phyloP scores from a whole-genome alignment of 495 filamentous ascomycete species.

The Neurospora sp. region DNA sequence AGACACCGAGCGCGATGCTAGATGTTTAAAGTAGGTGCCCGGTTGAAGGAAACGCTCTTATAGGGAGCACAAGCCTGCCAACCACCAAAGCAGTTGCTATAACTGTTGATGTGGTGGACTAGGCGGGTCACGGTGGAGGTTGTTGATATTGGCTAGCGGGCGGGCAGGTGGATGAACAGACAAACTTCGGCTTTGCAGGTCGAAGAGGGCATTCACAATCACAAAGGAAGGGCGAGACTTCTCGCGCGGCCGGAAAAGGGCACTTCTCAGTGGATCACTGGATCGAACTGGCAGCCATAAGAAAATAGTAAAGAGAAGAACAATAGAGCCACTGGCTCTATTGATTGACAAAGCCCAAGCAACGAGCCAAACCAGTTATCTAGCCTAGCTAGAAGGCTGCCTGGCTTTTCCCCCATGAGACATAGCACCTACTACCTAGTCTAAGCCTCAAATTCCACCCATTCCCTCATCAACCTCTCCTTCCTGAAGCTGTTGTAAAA shows the following conservation, averaged over 20 bases:
- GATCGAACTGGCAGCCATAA: neutral
- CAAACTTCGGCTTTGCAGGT: neutral
- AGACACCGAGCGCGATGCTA: too few relatives aligned
- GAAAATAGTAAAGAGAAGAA: neutral
- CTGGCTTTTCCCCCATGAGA: rapidly evolving
- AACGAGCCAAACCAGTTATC: neutral
- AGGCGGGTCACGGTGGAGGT: too few relatives aligned
- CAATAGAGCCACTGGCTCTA: neutral
- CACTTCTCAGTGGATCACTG: neutral
- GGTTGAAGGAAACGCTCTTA: too few relatives aligned
- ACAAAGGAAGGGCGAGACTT: neutral
- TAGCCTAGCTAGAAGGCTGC: neutral
- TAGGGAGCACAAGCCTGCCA: too few relatives aligned
- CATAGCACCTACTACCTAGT: neutral
- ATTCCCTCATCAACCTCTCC: neutral
- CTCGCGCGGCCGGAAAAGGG: neutral
- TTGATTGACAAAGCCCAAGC: neutral
- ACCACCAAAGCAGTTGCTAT: too few relatives aligned
- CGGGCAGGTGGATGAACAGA: too few relatives aligned
- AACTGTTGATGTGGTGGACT: too few relatives aligned
- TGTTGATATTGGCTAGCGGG: too few relatives aligned
- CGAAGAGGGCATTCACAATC: neutral
- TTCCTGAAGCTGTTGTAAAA: neutral
- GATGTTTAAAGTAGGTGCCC: too few relatives aligned
- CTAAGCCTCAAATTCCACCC: neutral